phyloP scores from a whole-genome alignment of 164 flowering plant genomes.

The Pachysandra terminalis region DNA sequence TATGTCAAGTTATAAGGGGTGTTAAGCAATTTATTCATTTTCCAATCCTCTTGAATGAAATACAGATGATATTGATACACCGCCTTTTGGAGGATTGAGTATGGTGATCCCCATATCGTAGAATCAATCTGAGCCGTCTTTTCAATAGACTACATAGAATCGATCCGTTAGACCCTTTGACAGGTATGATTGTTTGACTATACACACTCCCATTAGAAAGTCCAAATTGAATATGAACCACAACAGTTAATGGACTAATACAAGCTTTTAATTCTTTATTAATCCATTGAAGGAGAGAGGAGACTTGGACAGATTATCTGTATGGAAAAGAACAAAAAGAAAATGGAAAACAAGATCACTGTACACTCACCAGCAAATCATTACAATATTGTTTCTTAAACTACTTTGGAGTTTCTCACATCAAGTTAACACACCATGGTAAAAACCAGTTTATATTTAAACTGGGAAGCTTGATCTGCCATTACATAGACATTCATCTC shows the following conservation, averaged over 20 bases:
- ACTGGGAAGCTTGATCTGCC: slow-evolving; percentile 30
- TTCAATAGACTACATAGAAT: too few relatives aligned
- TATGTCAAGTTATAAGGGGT: too few relatives aligned
- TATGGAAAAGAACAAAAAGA: neutral
- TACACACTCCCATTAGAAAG: too few relatives aligned
- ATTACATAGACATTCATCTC: slow-evolving; percentile 16
- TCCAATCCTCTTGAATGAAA: too few relatives aligned
- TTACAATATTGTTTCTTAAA: neutral
- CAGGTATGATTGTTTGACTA: too few relatives aligned
- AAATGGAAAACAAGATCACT: neutral
- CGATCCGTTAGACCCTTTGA: too few relatives aligned
- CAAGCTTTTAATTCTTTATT: too few relatives aligned
- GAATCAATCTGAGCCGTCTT: too few relatives aligned
- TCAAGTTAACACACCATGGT: neutral
- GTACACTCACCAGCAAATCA: slow-evolving; percentile 8
- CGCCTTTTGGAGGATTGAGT: too few relatives aligned
- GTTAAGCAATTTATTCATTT: too few relatives aligned
- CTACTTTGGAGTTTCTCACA: neutral
- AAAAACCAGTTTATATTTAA: slow-evolving; percentile 1
- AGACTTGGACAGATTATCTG: neutral
- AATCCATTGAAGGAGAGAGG: neutral
- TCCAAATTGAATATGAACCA: neutral
- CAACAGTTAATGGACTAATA: neutral
- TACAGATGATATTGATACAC: too few relatives aligned
- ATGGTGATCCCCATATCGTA: too few relatives aligned